Evolutionary conservation across 2,329 filamentous ascomycete genomes (phyloP), one percentile per base, ranked within the genome.

Genomic region (Cladophialophora exuberans): DNA sequence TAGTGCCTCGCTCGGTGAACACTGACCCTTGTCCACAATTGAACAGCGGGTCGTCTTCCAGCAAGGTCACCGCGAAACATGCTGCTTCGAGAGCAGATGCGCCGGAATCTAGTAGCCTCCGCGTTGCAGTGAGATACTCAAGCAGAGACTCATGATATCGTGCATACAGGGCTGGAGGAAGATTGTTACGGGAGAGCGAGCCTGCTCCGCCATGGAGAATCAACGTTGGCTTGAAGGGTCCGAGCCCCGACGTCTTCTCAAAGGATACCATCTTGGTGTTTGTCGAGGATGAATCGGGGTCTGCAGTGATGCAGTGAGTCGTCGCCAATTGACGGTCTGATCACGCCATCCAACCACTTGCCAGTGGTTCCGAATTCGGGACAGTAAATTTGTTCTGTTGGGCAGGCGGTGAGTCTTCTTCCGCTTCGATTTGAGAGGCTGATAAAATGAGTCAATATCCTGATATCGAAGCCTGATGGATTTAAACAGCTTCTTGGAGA

Each of bases 11-110:
- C 46, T 86, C 83, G 0, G 90, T 96, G 71, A 95, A 96, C 17
- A 96, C 90, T 46, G 90, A 89, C 49, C 92, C 92, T 65, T 85
- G 86, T 6, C 85, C 90, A 54, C 85, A 85, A 74, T 96, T 96
- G 80, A 94, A 96, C 3, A 95, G 81, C 1, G 86, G 80, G 66
- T 91, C 83, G 66, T 95, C 79, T 73, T 96, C 91, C 13, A 96
- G 82, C 22, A 86, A 79, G 1, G 78, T 76, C 9, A 95, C 90
- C 39, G 90, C 90, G 69, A 86, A 82, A 1, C 87, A 86, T 1
- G 89, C 90, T 1, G 85, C 82, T 52, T 90, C 85, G 11, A 96
- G 79, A 0, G 91, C 88, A 0, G 79, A 79, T 6, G 52, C 50
- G 6, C 63, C 62, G 3, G 57, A 56, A 15, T 67, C 56, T 9